Percentiles rank a stretch among this genome's conserved stretches.
Evolutionary conservation across 768 basidiomycete genomes (phyloP).

Genomic region (Hypholoma sublateritium): DNA sequence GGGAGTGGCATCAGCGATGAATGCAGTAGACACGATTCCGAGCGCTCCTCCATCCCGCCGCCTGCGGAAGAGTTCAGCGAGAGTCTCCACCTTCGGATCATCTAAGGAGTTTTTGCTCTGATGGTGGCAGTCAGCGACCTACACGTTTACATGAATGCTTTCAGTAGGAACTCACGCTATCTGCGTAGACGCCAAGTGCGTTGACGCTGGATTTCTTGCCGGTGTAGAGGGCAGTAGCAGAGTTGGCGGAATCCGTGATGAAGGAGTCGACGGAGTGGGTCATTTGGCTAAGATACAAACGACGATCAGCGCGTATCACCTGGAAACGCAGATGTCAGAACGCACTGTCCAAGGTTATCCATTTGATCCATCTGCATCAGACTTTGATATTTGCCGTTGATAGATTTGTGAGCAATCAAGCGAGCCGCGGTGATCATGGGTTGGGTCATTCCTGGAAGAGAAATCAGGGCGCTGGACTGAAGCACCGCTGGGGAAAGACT

Average conservation of each 20-base stretch:
- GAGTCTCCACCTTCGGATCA: conserved; percentile 45
- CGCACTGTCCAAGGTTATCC: conserved; percentile 44
- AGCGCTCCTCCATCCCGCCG: conserved; percentile 36
- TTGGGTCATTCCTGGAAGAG: conserved; percentile 41
- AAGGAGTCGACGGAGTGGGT: conserved; percentile 47
- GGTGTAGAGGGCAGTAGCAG: conserved; percentile 43
- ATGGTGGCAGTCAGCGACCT: not conserved
- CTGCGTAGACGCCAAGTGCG: conserved; percentile 40
- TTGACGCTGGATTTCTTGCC: conserved; percentile 45
- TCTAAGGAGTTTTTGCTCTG: conserved; percentile 41
- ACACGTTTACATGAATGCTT: not conserved
- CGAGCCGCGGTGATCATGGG: conserved; percentile 48
- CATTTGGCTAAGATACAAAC: conserved; percentile 35
- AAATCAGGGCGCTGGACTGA: not conserved
- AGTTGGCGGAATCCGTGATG: conserved; percentile 49
- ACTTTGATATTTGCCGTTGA: conserved; percentile 45
- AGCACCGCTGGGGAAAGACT: conserved; percentile 1
- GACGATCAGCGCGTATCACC: conserved; percentile 1
- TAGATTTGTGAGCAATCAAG: conserved; percentile 44
- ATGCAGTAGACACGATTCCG: conserved; percentile 47
- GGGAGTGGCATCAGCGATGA: conserved; percentile 44
- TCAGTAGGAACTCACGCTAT: conserved; percentile 32
- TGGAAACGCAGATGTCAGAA: not conserved
- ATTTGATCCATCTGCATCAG: conserved; percentile 50
- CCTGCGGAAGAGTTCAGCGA: conserved; percentile 44